Conservation (phyloP, 305 asterid species). For the Rubia tinctorum region DNA sequence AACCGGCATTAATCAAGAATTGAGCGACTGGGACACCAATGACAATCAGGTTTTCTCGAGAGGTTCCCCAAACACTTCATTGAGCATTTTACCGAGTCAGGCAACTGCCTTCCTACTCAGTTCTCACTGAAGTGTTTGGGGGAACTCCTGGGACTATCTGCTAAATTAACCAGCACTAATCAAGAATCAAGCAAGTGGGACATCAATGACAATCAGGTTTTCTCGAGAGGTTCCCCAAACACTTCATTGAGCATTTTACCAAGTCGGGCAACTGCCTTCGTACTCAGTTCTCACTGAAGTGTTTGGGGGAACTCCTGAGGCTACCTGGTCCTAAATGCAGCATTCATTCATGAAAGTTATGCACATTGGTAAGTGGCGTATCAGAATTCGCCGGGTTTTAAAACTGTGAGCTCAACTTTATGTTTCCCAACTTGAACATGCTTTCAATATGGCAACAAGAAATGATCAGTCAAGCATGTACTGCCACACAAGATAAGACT, state of each 20-base stretch:
- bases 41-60: conserved; percentile 30
- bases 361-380: not conserved
- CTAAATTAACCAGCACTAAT: not conserved
- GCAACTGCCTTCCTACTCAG: not conserved
- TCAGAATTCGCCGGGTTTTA: not conserved
- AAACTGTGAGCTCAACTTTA: not conserved
- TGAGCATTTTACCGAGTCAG: conserved; percentile 14
- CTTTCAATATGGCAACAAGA: not conserved
- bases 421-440: not conserved
- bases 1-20: not conserved
- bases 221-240: not conserved
- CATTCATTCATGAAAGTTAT: not conserved
- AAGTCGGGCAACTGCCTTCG: not conserved
- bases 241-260: not conserved
- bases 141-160: conserved; percentile 10
- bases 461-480: not conserved
- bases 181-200: conserved; percentile 7
- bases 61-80: conserved; percentile 43
- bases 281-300: conserved; percentile 34
- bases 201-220: conserved; percentile 18
- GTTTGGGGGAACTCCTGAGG: conserved; percentile 56
- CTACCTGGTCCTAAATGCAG: conserved; percentile 19
- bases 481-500: not conserved
- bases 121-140: conserved; percentile 48
- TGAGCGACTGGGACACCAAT: conserved; percentile 14